Percentiles rank a stretch among this genome's conserved stretches.
Conservation (phyloP, 306 rosid species). For the Trichosanthes truncata region DNA sequence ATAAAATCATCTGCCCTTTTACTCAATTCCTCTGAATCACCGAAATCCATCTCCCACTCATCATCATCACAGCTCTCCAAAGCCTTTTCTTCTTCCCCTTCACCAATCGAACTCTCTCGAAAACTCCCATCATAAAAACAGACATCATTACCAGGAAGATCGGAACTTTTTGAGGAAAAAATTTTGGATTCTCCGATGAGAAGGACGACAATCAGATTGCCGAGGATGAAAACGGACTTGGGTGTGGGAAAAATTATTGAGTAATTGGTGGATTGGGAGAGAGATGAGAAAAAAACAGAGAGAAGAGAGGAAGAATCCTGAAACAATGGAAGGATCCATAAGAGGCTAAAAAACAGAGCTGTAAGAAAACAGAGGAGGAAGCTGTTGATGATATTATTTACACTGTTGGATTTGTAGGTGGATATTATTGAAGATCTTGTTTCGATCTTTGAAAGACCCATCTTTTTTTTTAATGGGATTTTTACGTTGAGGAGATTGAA, state of each 20-base stretch:
- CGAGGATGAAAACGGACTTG: constrained; percentile 35
- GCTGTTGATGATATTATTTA: not conserved
- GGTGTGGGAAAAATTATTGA: constrained; percentile 13
- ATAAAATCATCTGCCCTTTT: constrained; percentile 83
- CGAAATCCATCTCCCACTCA: constrained; percentile 13
- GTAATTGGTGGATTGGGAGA: not conserved
- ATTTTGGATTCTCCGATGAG: constrained; percentile 44
- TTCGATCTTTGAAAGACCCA: not conserved
- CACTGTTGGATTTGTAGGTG: not conserved
- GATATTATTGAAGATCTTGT: not conserved
- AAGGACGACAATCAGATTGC: constrained; percentile 32
- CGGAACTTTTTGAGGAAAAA: constrained; percentile 34
- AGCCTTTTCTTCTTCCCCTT: constrained; percentile 10
- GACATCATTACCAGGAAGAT: constrained; percentile 15
- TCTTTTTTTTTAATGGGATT: not conserved
- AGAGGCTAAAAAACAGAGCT: constrained; percentile 16
- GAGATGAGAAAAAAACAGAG: not conserved
- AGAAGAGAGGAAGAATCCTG: constrained; percentile 16
- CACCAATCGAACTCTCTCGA: not conserved
- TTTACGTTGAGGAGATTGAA: not conserved
- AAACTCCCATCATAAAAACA: not conserved
- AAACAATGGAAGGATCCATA: constrained; percentile 18
- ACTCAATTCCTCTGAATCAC: constrained; percentile 36
- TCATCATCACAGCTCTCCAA: not conserved
- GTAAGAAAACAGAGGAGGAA: constrained; percentile 15